Evolutionary conservation across 2,329 filamentous ascomycete species (phyloP), one percentile per base, ranked within the genome.

Genomic region (Xylariaceae sp.): DNA sequence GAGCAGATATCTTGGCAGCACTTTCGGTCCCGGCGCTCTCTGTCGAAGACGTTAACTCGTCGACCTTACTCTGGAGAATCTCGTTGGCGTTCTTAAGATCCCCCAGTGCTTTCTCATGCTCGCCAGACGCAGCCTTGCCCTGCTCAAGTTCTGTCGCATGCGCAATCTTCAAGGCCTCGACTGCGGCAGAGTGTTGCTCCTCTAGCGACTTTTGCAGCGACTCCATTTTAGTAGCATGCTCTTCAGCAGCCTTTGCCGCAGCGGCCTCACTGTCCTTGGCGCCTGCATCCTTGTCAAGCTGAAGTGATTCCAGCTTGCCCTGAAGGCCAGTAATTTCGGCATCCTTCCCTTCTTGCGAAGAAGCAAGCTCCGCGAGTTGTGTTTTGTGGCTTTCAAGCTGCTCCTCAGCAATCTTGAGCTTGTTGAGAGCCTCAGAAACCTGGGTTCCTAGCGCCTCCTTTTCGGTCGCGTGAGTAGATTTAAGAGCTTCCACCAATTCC

Each of bases 81-180:
- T 79, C 73, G 47, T 82, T 75, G 36, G 62, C 62, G 3, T 67
- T 51, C 53, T 72, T 75, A 35, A 81, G 63, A 9, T 76, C 73
- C 9, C 67, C 60, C 19, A 81, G 56, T 16, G 69, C 65, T 41
- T 71, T 64, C 44, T 78, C 71, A 22, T 77, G 71, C 2, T 68
- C 69, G 11, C 65, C 63, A 8, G 65, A 63, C 37, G 72, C 64
- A 1, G 66, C 54, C 50, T 69, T 65, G 41, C 66, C 70, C 51
- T 72, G 67, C 6, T 68, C 67, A 19, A 80, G 60, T 46, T 74
- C 71, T 34, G 69, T 66, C 24, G 69, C 65, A 49, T 81, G 74
- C 48, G 74, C 71, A n/a, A 67, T 61, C 56, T 79, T 71, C 34
- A 82, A 60, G 4, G 69, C 69, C 32, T 70, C 64, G 11, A 81